These are phyloP conservation scores for Fusarium bactridioides DNA, from an alignment of 2,329 filamentous ascomycete genomes.

Conservation along the genomic window DNA sequence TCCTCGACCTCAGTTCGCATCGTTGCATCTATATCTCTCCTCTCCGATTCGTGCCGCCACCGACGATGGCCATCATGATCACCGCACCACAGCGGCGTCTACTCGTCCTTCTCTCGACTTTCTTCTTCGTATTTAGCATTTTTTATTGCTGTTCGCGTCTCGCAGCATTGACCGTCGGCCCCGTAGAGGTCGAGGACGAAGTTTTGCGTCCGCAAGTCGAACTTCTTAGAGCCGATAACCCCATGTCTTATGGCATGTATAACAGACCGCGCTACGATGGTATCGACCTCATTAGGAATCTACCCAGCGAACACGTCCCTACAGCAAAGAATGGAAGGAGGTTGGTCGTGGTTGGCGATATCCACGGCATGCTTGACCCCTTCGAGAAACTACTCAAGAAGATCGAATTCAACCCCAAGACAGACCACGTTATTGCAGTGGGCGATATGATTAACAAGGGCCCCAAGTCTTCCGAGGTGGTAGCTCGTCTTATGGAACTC, in stretches of 20 bases:
- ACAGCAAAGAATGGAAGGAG: constrained; percentile 58
- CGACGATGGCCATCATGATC: constrained; percentile 34
- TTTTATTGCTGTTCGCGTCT: constrained; percentile 48
- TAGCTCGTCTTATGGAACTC: constrained; percentile 76
- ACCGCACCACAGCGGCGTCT: constrained; percentile 42
- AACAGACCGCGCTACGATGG: constrained; percentile 49
- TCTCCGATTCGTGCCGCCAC: constrained; percentile 10
- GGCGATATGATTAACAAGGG: constrained; percentile 89
- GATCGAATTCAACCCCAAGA: constrained; percentile 62
- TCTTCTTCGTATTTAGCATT: constrained; percentile 47
- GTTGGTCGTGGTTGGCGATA: constrained; percentile 86
- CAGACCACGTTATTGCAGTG: constrained; percentile 77
- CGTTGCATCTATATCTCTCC: neutral
- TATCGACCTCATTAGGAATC: constrained; percentile 42
- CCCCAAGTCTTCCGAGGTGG: constrained; percentile 79
- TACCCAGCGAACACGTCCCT: constrained; percentile 45
- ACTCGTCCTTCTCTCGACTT: constrained; percentile 42
- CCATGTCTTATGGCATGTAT: constrained; percentile 53
- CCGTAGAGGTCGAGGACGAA: constrained; percentile 8
- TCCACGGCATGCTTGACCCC: constrained; percentile 84
- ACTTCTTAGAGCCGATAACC: constrained; percentile 43
- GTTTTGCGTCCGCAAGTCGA: constrained; percentile 17
- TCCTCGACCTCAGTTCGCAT: neutral
- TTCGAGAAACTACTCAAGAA: constrained; percentile 72
- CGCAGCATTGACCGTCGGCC: constrained; percentile 34